Base-by-base conservation (phyloP, 2,329 filamentous ascomycete genomes). In the Trichoderma koningiopsis region DNA sequence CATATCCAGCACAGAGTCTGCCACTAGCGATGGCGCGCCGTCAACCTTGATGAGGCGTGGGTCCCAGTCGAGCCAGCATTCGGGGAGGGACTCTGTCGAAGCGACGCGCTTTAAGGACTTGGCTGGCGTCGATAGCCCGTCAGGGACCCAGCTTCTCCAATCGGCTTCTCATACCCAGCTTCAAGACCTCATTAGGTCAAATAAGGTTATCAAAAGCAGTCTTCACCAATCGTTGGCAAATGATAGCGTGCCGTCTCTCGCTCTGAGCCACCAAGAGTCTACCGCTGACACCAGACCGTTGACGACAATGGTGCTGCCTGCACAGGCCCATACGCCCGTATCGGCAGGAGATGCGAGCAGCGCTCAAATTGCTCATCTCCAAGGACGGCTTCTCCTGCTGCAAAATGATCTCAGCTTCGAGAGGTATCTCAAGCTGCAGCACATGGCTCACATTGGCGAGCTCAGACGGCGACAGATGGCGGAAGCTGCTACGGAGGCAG, bases 341-440 rank as follows among this genome's bases (percentile, higher is more conserved):
- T 75, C 79, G 3, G 74, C 76, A 11, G 76, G 76, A 59, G 78
- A 82, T 64, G 65, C 74, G 60, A 74, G 79, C 70, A 76, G 40
- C 19, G 56, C 80, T 19, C 81, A 85, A 69, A 75, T 85, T 33
- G 81, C 85, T 1, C 87, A 88, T 72, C 81, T 96, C 4, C 89
- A 93, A 72, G 87, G 91, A 53, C 90, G 94, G 74, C 87, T 93
- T n/a, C 86, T 93, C 65, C 81, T 94, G 2, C 79, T 96, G 13
- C 89, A 91, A 56, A 96, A 94, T 71, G 92, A 96, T 74, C 83
- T 96, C 55, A 92, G 91, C 72, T 96, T 95, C 75, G 93, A 96
- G 77, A 86, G 91, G 31, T 95, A 93, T 78, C 85, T 95, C 74
- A 95, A 94, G 76, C 88, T 93, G 72, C 92, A 96, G 75, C 92